Percentiles rank a stretch among this genome's conserved stretches.
Evolutionary conservation across 164 flowering plant species (phyloP).

Genomic region (Hamamelis virginiana): DNA sequence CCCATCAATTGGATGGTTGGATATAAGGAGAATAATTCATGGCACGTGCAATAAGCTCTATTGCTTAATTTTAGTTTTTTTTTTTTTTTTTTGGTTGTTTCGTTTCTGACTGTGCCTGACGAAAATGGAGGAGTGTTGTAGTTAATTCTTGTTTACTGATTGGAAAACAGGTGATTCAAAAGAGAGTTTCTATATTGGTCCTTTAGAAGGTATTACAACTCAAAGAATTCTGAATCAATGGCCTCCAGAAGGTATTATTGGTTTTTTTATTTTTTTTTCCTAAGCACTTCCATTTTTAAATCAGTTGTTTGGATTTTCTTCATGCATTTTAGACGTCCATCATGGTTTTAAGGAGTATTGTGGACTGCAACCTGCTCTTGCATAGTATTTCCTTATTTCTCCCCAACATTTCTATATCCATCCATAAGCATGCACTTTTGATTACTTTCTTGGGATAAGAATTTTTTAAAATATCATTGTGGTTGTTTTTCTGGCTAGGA

Average conservation of each 20-base stretch:
- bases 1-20: not conserved
- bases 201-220: constrained; percentile 32
- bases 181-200: constrained; percentile 78
- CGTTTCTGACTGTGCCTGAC: not conserved
- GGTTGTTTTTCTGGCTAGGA: constrained; percentile 20
- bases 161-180: constrained; percentile 68
- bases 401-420: not conserved
- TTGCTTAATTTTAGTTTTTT: too few relatives aligned
- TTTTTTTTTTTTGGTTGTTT: not conserved
- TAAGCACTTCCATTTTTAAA: not conserved
- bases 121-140: not conserved
- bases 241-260: constrained; percentile 68
- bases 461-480: constrained; percentile 1
- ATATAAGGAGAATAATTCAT: not conserved
- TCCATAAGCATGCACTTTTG: not conserved
- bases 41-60: too few relatives aligned
- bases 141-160: not conserved
- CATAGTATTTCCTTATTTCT: too few relatives aligned
- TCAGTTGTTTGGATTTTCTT: not conserved
- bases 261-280: not conserved
- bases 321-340: not conserved
- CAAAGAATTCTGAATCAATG: constrained; percentile 56
- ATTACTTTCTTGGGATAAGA: not conserved
- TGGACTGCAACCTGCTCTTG: not conserved
- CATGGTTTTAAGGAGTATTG: not conserved